Base-by-base conservation (phyloP, 805 yeast species). In the Ogataea degrootiae region DNA sequence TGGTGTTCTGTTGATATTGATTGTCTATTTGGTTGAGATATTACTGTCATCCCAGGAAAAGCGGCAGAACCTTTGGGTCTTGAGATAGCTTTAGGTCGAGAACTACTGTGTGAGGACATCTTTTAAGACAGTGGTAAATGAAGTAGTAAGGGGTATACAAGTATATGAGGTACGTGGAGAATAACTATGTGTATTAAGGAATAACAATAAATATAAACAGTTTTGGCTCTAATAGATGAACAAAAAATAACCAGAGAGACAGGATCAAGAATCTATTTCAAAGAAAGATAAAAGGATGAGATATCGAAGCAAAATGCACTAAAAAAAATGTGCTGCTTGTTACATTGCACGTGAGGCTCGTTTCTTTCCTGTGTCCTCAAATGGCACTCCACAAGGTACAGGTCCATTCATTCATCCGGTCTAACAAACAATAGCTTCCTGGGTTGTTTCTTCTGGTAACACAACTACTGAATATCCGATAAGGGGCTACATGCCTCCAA, bases 1-100 rank as follows among this genome's bases (percentile, higher is more conserved):
- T 66, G 70, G 29, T 63, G 61, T 11, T 61, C 61, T 3, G 48
- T 44, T 1, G 65, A 59, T 19, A 59, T 51, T 6, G 66, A 59
- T 8, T 51, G 55, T 16, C 56, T 47, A 9, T 54, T 46, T 11
- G 41, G 46, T 12, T 41, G 51, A 12, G 43, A 47, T 6, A 42
- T 34, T 5, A 34, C 26, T 16, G 39, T 42, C 31, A 46, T 49
- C 19, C 50, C 35, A 14, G 44, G 23, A 21, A 34, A 45, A 34
- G 15, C 41, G n/a, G 19, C 42, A 22, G 43, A 29, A 15, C 38
- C 42, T 46, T 46, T 47, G 8, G 58, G 55, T 29, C 39, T 43
- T 19, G 48, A 11, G 11, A 58, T 58, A 6, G 56, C 53, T 49
- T 52, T 54, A 14, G 61, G 61, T 16, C 50, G 39, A 8, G 60